Conservation (phyloP, 31 red algal species). For the Asparagopsis taxiformis region DNA sequence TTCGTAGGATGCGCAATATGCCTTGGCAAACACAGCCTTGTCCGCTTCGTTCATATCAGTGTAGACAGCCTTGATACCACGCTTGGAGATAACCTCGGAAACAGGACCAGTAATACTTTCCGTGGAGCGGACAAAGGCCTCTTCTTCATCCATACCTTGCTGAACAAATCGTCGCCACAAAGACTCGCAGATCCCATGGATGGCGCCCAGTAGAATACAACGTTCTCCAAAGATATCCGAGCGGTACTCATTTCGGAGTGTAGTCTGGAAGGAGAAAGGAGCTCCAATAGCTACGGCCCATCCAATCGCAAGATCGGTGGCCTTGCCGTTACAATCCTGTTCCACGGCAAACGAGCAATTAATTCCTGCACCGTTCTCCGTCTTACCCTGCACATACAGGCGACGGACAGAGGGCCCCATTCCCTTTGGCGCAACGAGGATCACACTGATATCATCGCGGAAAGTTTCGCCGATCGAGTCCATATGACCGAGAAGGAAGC, state of each 20-base stretch:
- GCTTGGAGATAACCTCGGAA: conserved; percentile 69
- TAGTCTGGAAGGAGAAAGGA: conserved; percentile 90
- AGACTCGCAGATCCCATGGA: conserved; percentile 89
- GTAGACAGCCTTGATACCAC: conserved; percentile 95
- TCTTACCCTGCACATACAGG: conserved; percentile 95
- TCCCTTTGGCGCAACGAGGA: conserved; percentile 94
- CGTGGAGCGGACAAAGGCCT: conserved; percentile 76
- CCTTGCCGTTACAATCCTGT: conserved; percentile 71
- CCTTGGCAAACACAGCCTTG: conserved; percentile 73
- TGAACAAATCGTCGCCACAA: conserved; percentile 73
- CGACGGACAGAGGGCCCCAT: conserved; percentile 96
- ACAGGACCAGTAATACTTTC: conserved; percentile 92
- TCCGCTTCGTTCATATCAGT: conserved; percentile 76
- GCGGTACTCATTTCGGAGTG: conserved; percentile 89
- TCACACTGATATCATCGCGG: conserved; percentile 81
- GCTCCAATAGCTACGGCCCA: conserved; percentile 89
- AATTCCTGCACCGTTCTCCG: conserved; percentile 87
- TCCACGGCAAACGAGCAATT: conserved; percentile 97
- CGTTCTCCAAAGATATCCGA: conserved; percentile 98
- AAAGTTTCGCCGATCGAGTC: conserved; percentile 88
- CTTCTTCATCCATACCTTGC: conserved; percentile 68
- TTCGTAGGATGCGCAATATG: conserved; percentile 85
- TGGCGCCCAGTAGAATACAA: conserved; percentile 89
- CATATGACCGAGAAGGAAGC: conserved; percentile 94
- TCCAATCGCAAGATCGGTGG: conserved; percentile 91